These are phyloP conservation scores for Salix koriyanagi DNA, from an alignment of 345 rosid genomes.

Conservation along the genomic window DNA sequence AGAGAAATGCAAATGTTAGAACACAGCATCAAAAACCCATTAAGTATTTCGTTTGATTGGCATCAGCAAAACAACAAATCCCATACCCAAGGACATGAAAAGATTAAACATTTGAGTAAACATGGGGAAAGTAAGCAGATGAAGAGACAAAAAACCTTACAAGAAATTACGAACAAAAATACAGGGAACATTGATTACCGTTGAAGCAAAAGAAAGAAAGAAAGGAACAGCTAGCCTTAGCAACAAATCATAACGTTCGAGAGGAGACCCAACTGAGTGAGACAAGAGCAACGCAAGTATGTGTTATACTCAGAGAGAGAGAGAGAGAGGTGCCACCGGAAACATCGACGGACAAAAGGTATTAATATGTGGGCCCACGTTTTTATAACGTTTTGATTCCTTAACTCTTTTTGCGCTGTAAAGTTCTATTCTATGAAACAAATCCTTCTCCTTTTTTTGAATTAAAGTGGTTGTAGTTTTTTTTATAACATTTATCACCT, in stretches of 20 bases:
- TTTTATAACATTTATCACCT: no score
- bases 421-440: no score
- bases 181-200: constrained; percentile 1
- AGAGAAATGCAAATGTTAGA: not conserved
- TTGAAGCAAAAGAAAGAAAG: constrained; percentile 5
- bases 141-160: not conserved
- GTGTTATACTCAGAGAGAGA: no score
- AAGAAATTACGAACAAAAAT: not conserved
- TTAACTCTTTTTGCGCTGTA: no score
- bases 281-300: not conserved
- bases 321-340: no score
- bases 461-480: no score
- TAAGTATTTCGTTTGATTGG: not conserved
- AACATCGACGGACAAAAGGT: no score
- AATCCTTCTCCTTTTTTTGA: no score
- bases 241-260: not conserved
- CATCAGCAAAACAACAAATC: not conserved
- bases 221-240: not conserved
- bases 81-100: not conserved
- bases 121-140: not conserved
- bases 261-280: constrained; percentile 6
- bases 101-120: not conserved
- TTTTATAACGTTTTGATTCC: no score
- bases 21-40: not conserved
- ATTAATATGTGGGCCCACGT: no score